phyloP scores from a whole-genome alignment of 805 yeast genomes.

The Candida chilensis region DNA sequence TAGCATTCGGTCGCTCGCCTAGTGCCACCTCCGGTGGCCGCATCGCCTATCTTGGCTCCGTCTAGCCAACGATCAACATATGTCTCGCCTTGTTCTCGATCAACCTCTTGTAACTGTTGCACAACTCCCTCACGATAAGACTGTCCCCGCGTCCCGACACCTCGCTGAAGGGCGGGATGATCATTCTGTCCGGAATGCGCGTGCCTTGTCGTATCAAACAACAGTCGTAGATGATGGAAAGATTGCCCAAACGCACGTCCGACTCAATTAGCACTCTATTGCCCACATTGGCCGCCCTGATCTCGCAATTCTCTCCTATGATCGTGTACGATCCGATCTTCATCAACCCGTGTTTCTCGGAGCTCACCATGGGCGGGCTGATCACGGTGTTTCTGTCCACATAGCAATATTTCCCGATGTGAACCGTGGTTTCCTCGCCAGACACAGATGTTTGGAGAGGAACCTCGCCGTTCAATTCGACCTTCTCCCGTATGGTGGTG shows the following conservation, averaged over 20 bases:
- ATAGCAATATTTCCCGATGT: conserved; percentile 37
- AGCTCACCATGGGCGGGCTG: conserved; percentile 14
- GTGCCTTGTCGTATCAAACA: conserved; percentile 34
- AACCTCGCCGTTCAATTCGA: conserved; percentile 23
- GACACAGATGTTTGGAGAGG: conserved; percentile 3
- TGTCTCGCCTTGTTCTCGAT: conserved; percentile 25
- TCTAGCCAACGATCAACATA: conserved; percentile 2
- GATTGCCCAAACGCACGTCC: conserved; percentile 22
- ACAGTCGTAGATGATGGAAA: conserved; percentile 40
- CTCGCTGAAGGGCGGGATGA: conserved; percentile 43
- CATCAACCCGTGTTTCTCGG: conserved; percentile 12
- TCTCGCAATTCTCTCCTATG: conserved; percentile 21
- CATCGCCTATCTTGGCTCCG: too few species aligned
- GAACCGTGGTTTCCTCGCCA: conserved; percentile 18
- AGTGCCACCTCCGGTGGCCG: too few species aligned
- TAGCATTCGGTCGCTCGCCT: too few species aligned
- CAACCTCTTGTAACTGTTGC: conserved; percentile 20
- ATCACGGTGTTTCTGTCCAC: conserved; percentile 18
- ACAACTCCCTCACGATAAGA: conserved; percentile 14
- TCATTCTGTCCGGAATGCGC: conserved; percentile 26
- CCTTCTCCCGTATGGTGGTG: conserved; percentile 28
- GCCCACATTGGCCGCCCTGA: conserved; percentile 33
- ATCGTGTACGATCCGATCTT: conserved; percentile 38
- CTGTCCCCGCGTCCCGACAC: conserved; percentile 28
- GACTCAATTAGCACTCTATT: conserved; percentile 38